Percentiles rank a stretch among this genome's conserved stretches.
Evolutionary conservation across 1,284 basidiomycete genomes (phyloP).

Genomic region (Apiotrichum veenhuisii): DNA sequence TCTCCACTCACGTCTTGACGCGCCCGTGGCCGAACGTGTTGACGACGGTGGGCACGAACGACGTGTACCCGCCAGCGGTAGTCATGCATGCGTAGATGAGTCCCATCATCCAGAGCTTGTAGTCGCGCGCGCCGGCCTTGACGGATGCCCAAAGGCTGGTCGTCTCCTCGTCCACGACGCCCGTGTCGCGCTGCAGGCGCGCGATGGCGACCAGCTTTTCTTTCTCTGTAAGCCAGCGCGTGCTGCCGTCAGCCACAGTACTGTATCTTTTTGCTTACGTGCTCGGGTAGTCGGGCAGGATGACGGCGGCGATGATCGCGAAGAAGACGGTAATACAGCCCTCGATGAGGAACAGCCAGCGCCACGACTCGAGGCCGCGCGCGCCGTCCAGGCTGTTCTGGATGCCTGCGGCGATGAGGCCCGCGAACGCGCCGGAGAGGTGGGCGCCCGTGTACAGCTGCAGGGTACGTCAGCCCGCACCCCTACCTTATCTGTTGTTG

Average conservation of each 20-base stretch:
- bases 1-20: conserved; percentile 17
- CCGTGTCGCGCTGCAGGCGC: conserved; percentile 18
- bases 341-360: conserved; percentile 26
- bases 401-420: conserved; percentile 32
- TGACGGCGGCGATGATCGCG: conserved; percentile 7
- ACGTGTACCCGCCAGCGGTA: conserved; percentile 28
- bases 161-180: conserved; percentile 16
- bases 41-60: conserved; percentile 33
- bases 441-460: conserved; percentile 27
- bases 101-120: conserved; percentile 22
- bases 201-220: conserved; percentile 18
- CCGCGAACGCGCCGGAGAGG: conserved; percentile 32
- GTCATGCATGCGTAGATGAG: conserved; percentile 21
- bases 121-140: conserved; percentile 10
- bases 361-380: conserved; percentile 16
- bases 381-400: conserved; percentile 19
- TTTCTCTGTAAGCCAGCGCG: conserved; percentile 17
- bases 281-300: conserved; percentile 22
- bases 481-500: not conserved
- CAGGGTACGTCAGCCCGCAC: not conserved
- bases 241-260: conserved; percentile 2
- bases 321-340: conserved; percentile 16
- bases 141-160: conserved; percentile 2
- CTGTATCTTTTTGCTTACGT: not conserved
- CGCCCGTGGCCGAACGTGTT: conserved; percentile 32